These are phyloP conservation scores for Neurospora tetrasperma DNA, from an alignment of 495 filamentous ascomycete species.

Conservation along the genomic window DNA sequence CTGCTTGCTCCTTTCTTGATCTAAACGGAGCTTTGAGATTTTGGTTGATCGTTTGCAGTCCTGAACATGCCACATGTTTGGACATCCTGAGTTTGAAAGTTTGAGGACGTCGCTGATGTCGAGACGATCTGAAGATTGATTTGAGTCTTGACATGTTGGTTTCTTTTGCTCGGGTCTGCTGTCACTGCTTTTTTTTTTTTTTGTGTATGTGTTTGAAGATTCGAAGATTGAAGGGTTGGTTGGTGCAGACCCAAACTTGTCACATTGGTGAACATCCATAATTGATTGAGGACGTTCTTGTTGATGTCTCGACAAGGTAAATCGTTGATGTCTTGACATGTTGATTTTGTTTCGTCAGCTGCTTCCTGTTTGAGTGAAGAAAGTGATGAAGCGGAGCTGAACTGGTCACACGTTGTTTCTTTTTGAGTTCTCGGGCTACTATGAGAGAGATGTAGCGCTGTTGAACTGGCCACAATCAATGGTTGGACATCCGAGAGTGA, in stretches of 20 bases:
- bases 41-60: not conserved
- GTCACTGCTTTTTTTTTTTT: not conserved
- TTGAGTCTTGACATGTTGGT: not conserved
- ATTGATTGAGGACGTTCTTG: not conserved
- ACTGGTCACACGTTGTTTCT: not conserved
- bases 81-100: not conserved
- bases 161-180: not conserved
- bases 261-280: not conserved
- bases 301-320: not conserved
- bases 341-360: not conserved
- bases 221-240: not conserved
- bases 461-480: not conserved
- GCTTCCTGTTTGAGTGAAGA: not conserved
- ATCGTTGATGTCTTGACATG: not conserved
- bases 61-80: not conserved
- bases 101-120: not conserved
- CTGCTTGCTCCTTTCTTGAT: not conserved
- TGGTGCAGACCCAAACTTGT: not conserved
- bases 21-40: not conserved
- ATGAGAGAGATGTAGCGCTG: not conserved
- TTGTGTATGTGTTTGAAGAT: not conserved
- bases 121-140: not conserved
- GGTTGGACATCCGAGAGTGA: not conserved
- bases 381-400: not conserved
- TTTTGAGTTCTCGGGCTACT: not conserved